These are phyloP conservation scores for Fusarium burgessii DNA, from an alignment of 2,329 filamentous ascomycete species.

Conservation along the genomic window DNA sequence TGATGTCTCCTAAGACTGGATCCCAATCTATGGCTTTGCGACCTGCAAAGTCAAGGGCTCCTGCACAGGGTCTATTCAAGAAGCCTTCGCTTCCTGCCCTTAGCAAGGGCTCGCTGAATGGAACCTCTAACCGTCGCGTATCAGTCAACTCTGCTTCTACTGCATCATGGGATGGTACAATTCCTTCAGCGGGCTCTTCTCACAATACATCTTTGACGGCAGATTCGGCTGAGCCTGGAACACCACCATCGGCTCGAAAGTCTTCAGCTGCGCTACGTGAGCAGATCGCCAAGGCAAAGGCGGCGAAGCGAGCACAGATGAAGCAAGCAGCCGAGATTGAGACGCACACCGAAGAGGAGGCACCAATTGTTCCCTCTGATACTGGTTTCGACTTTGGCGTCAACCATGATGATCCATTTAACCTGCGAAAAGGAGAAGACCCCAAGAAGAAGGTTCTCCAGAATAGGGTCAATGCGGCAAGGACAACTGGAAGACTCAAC, in stretches of 20 bases:
- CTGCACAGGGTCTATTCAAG: constrained; percentile 64
- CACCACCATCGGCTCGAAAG: constrained; percentile 60
- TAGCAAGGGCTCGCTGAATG: constrained; percentile 38
- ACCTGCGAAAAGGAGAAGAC: constrained; percentile 69
- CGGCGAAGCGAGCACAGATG: constrained; percentile 73
- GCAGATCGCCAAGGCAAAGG: constrained; percentile 93
- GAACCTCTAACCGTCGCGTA: constrained; percentile 15
- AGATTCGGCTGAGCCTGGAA: constrained; percentile 27
- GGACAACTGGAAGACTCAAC: constrained; percentile 84
- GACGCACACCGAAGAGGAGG: constrained; percentile 23
- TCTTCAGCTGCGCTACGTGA: constrained; percentile 87
- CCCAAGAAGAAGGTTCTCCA: constrained; percentile 75
- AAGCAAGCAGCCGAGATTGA: constrained; percentile 49
- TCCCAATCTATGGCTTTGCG: constrained; percentile 62
- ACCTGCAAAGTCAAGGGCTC: constrained; percentile 63
- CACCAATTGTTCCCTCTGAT: constrained; percentile 61
- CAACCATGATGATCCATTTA: constrained; percentile 74
- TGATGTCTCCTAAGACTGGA: constrained; percentile 54
- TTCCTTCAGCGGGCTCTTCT: constrained; percentile 40
- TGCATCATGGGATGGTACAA: constrained; percentile 49
- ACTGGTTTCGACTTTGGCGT: constrained; percentile 63
- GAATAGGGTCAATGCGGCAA: constrained; percentile 78
- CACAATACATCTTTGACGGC: constrained; percentile 25
- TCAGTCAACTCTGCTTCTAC: constrained; percentile 35
- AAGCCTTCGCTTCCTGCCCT: constrained; percentile 65